Evolutionary conservation across 768 basidiomycete species (phyloP).

Genomic region (Mrakia hoshinonis): DNA sequence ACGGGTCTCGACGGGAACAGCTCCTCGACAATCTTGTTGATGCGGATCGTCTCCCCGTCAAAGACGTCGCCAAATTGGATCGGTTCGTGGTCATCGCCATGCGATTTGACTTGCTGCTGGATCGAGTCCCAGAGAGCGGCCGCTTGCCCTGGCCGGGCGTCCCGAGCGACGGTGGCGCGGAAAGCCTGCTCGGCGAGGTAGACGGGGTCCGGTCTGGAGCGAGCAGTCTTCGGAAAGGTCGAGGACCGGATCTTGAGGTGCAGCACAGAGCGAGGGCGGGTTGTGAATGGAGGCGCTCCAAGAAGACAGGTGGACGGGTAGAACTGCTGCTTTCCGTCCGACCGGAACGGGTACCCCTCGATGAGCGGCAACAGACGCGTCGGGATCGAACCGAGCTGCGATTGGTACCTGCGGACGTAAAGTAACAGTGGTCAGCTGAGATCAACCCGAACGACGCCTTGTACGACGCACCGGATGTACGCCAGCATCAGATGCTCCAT

Average conservation of each 20-base stretch:
- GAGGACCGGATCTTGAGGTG: constrained; percentile 12
- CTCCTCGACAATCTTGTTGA: not conserved
- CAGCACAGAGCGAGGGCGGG: not conserved
- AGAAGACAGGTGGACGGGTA: not conserved
- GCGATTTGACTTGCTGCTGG: not conserved
- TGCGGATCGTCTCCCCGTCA: constrained; percentile 4
- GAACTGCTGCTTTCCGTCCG: not conserved
- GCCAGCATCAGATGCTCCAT: constrained; percentile 5
- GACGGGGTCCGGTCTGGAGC: constrained; percentile 5
- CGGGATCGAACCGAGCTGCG: not conserved
- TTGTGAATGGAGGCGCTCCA: not conserved
- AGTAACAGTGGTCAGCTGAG: not conserved
- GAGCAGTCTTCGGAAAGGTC: not conserved
- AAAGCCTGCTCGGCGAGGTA: constrained; percentile 3
- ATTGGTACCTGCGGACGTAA: not conserved
- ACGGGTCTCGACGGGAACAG: not conserved
- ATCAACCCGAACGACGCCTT: too few relatives aligned
- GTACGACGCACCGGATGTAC: constrained; percentile 5
- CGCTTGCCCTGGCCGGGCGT: not conserved
- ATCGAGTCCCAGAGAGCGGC: not conserved
- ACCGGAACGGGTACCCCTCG: constrained; percentile 13
- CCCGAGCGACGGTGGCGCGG: not conserved
- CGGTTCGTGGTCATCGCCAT: not conserved
- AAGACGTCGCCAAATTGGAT: not conserved
- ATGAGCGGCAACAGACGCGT: constrained; percentile 4